Base-by-base conservation (phyloP, 2,329 filamentous ascomycete species). In the Alternaria hordeiaustralica region DNA sequence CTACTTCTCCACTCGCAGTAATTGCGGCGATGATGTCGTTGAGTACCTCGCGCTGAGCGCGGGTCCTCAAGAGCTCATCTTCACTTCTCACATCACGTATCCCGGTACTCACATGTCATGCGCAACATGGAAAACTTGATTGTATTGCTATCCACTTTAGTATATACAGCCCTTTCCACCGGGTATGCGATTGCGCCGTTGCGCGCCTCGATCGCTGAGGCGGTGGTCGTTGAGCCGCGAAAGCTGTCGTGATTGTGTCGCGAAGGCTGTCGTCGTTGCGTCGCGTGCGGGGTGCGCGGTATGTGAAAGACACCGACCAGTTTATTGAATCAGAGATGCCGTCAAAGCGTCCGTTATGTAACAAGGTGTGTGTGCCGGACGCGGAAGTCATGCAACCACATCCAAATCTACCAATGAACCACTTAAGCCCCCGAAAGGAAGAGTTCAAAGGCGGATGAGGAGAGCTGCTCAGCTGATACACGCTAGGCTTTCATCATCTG, bases 401-500 rank as follows among this genome's bases (percentile, higher is more conserved):
- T 83, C 83, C 85, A 82, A 82, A 86, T 84, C 84, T 82, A 89
- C 87, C 72, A 84, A 83, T 87, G 86, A 86, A 91, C 93, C 95
- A 87, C 96, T 97, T 93, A 81, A 92, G 94, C 94, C 92, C 89
- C 84, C 83, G 87, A 84, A 88, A 88, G 89, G 90, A 91, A 97
- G 94, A 95, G 93, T 92, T 88, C 87, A 84, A 84, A 84, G 84
- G 87, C 84, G 85, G 86, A 84, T 86, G 84, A 82, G 81, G 84
- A 86, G 85, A 86, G 85, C 86, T 92, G 87, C 86, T 98, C 96
- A 97, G 93, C 89, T 89, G 85, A 82, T 89, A 90, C 96, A 98
- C 95, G 89, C 92, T 90, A 90, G 89, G 92, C 92, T 97, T 97
- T 99, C 96, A 98, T 99, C 95, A 98, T 96, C 94, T 97, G 72